Evolutionary conservation across 2,329 filamentous ascomycete species (phyloP), one percentile per base, ranked within the genome.

Genomic region (Amphichorda felina): DNA sequence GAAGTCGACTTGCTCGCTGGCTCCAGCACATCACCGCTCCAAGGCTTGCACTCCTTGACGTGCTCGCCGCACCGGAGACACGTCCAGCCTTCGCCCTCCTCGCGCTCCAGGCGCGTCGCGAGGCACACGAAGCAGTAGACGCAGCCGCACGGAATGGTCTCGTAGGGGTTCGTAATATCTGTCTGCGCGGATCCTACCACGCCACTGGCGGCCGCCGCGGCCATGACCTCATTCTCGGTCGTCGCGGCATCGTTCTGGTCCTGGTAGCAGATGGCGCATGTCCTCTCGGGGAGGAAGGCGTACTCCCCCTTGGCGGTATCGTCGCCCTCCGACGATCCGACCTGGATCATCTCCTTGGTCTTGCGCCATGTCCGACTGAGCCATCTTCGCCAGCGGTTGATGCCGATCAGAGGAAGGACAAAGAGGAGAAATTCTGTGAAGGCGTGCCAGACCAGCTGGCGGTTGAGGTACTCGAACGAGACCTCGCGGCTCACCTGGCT

Each of bases 341-440:
- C 64, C 26, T 67, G 59, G 36, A 82, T 64, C 8, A 82, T 69
- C 22, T 74, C 68, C 47, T 81, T 81, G 1, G 83, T 79, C 55
- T 80, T 87, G 46, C 82, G 77, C 85, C 87, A 94, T n/a, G 79
- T 77, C 42, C 87, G 74, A 15, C 74, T 70, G n/a, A 95, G 65
- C 81, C 89, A 94, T 45, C 88, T 73, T 39, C 86, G 75, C 91
- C 91, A 98, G 44, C 87, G 75, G 50, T 83, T 81, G 46, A 98
- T 89, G 35, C 91, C 91, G 29, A 98, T 83, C n/a, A 98, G 71
- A 0, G 91, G 91, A n/a, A 98, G 69, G 14, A 96, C 73, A 56
- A 96, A 98, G 22, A 98, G 72, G n/a, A 98, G 67, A 49, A 98
- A 98, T 55, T 98, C 91, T 18, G 91, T 98, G 50, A 98, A 94